These are phyloP conservation scores for Tolypocladium guangdongense DNA, from an alignment of 2,329 filamentous ascomycete genomes.

Conservation along the genomic window DNA sequence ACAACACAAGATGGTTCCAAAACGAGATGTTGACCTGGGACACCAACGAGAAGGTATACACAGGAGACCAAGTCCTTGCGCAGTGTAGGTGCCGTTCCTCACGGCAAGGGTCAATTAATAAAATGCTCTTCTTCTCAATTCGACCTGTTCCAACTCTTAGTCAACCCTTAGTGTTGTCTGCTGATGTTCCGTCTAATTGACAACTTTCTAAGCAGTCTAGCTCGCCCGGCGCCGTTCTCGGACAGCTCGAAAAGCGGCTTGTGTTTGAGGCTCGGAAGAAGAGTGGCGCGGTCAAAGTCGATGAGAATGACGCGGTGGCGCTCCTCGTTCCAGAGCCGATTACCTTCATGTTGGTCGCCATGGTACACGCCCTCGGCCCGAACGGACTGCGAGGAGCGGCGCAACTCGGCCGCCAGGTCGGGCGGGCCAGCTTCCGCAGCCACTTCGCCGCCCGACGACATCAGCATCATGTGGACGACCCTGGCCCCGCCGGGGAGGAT, in stretches of 20 bases:
- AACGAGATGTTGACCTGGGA: no score
- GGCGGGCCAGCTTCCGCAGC: not conserved
- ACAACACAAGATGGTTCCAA: no score
- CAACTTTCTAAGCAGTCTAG: no score
- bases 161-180: no score
- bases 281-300: constrained; percentile 8
- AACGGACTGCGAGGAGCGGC: constrained; percentile 6
- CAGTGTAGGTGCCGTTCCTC: no score
- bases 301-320: constrained; percentile 10
- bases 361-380: constrained; percentile 8
- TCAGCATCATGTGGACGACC: constrained; percentile 12
- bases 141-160: no score
- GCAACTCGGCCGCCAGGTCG: constrained; percentile 1
- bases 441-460: constrained; percentile 11
- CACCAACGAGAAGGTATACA: no score
- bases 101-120: no score
- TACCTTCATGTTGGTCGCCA: constrained; percentile 8
- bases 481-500: constrained; percentile 7
- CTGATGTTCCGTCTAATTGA: no score
- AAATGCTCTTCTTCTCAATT: no score
- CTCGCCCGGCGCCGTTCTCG: no score
- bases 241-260: not conserved
- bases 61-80: not conserved
- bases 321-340: constrained; percentile 12
- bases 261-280: constrained; percentile 1